Evolutionary conservation across 108 stramenopile genomes (phyloP), one percentile per base, ranked within the genome.

Genomic region (Pinguiococcus pyrenoidosus): DNA sequence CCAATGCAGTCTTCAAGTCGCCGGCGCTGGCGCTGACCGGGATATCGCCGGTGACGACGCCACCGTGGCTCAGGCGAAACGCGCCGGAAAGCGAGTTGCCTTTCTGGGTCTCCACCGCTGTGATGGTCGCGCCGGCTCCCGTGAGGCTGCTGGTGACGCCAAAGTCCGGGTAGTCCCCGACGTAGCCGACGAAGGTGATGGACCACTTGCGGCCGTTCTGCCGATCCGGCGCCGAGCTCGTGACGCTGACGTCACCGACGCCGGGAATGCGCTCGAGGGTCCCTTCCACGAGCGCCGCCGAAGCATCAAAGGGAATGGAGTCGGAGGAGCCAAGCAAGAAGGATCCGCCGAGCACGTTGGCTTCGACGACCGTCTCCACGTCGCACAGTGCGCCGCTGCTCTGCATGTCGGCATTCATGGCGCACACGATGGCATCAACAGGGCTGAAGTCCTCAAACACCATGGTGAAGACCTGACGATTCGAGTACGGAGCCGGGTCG

Each of bases 71-170:
- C 2, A 86, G 39, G 5, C 40, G 26, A 41, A 69, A 86, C 21
- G 49, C 49, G 4, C 85, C 85, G 12, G 78, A 78, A 8, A 86
- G 38, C 44, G 73, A 41, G 54, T 84, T 86, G 25, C 84, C 84
- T 49, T 81, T 69, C 9, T 44, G 60, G 35, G 64, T 29, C 56
- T 69, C 66, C 14, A 18, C 29, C 17, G 80, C 76, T 7, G 36
- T 42, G 16, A 79, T 27, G 9, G 58, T 42, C 29, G 72, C 75
- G 9, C 67, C 76, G 48, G 71, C 56, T 10, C 81, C 81, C 10
- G 52, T 69, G 17, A 82, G 62, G 12, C 59, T 57, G 41, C 37
- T 63, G 16, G 72, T 53, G 27, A 69, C 52, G 28, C 21, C 51
- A 27, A 86, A 51, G 20, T 24, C 2, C 4, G 57, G 52, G 0